Evolutionary conservation across 129 eudicot species (phyloP).

Genomic region (Lonicera japonica): DNA sequence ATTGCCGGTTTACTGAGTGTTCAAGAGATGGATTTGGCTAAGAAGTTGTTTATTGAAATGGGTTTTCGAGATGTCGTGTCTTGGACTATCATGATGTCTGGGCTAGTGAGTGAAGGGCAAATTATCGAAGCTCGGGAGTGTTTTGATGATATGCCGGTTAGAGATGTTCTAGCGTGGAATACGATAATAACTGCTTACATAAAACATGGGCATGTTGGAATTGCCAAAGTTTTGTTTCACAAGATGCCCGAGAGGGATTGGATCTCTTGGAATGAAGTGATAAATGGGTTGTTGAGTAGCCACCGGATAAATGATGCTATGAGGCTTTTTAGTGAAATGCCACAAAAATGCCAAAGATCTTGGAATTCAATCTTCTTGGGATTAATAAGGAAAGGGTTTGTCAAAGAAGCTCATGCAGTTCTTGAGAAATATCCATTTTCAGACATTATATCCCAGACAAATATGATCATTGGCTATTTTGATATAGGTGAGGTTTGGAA

Average conservation of each 20-base stretch:
- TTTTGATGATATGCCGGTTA: slow-evolving; percentile 33
- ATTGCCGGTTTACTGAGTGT: slow-evolving; percentile 25
- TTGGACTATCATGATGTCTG: slow-evolving; percentile 37
- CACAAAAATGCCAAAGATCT: slow-evolving; percentile 22
- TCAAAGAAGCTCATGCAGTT: slow-evolving; percentile 33
- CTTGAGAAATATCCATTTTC: slow-evolving; percentile 24
- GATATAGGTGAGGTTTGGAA: slow-evolving; percentile 20
- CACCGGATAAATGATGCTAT: slow-evolving; percentile 25
- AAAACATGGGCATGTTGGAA: slow-evolving; percentile 15
- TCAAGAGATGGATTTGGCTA: slow-evolving; percentile 24
- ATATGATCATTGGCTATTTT: slow-evolving; percentile 36
- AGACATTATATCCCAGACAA: slow-evolving; percentile 24
- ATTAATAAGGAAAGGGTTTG: slow-evolving; percentile 25
- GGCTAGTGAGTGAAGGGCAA: slow-evolving; percentile 18
- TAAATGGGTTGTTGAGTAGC: slow-evolving; percentile 22
- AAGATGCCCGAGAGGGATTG: slow-evolving; percentile 34
- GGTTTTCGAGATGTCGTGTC: slow-evolving; percentile 25
- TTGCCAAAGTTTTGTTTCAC: slow-evolving; percentile 34
- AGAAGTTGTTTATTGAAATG: slow-evolving; percentile 23
- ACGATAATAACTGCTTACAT: slow-evolving; percentile 33
- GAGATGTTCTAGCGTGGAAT: slow-evolving; percentile 35
- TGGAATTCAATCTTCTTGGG: slow-evolving; percentile 33
- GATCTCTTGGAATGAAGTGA: slow-evolving; percentile 32
- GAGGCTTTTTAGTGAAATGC: slow-evolving; percentile 29
- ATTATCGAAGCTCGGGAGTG: slow-evolving; percentile 31